These are phyloP conservation scores for Pisolithus marmoratus DNA, from an alignment of 768 basidiomycete species.

Conservation along the genomic window DNA sequence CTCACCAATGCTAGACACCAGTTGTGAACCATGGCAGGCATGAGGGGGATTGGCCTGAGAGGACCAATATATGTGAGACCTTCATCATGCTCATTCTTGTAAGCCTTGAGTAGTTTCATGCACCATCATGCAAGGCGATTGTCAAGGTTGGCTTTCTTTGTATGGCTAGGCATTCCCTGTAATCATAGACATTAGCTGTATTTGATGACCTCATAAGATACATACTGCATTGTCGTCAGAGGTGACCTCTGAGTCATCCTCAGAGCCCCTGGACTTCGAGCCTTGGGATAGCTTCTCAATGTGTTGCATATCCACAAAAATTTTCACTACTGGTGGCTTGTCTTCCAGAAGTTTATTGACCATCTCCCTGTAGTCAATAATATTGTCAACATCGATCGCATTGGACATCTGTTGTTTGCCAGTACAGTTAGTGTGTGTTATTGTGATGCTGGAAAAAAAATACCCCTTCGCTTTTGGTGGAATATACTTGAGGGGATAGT, in stretches of 20 bases:
- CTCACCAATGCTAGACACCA: too few species aligned
- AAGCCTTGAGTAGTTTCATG: not conserved
- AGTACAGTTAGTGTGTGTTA: not conserved
- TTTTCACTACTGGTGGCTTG: not conserved
- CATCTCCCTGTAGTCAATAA: slow-evolving; percentile 11
- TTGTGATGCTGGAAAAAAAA: not conserved
- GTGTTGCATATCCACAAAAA: slow-evolving; percentile 4
- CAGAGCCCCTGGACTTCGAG: too few species aligned
- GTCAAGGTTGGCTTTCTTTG: not conserved
- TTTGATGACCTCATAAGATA: too few species aligned
- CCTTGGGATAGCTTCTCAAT: slow-evolving; percentile 1
- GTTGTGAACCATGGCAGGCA: too few species aligned
- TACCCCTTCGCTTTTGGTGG: not conserved
- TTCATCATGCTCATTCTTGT: too few species aligned
- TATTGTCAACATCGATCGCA: not conserved
- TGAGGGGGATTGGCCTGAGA: too few species aligned
- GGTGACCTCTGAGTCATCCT: too few species aligned
- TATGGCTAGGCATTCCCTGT: too few species aligned
- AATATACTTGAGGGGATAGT: slow-evolving; percentile 9
- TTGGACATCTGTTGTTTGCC: not conserved
- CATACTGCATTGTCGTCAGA: too few species aligned
- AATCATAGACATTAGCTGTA: too few species aligned
- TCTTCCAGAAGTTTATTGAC: slow-evolving; percentile 5
- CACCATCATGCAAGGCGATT: not conserved
- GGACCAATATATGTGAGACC: too few species aligned